Conservation (phyloP, 352 stramenopile species). For the Pythium aquatile region DNA sequence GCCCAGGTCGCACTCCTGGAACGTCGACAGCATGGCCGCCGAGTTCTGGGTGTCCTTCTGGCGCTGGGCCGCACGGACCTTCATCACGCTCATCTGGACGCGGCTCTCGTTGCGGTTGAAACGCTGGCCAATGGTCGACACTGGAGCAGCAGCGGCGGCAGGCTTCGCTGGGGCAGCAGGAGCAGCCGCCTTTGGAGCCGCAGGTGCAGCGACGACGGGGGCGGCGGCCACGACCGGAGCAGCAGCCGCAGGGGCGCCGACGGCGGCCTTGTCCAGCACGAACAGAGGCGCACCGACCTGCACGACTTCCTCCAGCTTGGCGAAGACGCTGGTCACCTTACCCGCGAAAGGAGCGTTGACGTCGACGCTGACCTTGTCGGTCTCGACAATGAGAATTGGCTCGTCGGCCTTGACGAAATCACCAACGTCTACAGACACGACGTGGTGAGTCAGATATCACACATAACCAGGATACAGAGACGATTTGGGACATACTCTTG, state of each 20-base stretch:
- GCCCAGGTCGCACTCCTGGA: constrained; percentile 98
- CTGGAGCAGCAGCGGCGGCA: constrained; percentile 19
- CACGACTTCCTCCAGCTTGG: constrained; percentile 95
- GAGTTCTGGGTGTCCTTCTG: constrained; percentile 99
- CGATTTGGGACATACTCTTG: constrained; percentile 52
- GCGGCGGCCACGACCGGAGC: constrained; percentile 19
- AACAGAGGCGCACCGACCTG: constrained; percentile 93
- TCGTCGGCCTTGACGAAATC: constrained; percentile 96
- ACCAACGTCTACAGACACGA: constrained; percentile 69
- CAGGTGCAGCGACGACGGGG: constrained; percentile 23
- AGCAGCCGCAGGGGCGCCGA: constrained; percentile 14
- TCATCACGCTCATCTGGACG: constrained; percentile 96
- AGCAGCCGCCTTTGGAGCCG: constrained; percentile 26
- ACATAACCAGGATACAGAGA: background rate
- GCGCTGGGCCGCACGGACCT: constrained; percentile 92
- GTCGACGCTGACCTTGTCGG: constrained; percentile 96
- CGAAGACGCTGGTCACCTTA: constrained; percentile 91
- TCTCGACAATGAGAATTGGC: constrained; percentile 97
- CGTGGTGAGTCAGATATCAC: constrained; percentile 1
- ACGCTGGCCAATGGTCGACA: constrained; percentile 18
- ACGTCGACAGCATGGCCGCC: constrained; percentile 98
- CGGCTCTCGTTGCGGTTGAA: constrained; percentile 74
- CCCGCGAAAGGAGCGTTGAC: constrained; percentile 90
- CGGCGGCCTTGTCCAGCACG: constrained; percentile 85
- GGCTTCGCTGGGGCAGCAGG: constrained; percentile 20